Evolutionary conservation across 2,329 filamentous ascomycete species (phyloP).

Genomic region (Xylaria sp.): DNA sequence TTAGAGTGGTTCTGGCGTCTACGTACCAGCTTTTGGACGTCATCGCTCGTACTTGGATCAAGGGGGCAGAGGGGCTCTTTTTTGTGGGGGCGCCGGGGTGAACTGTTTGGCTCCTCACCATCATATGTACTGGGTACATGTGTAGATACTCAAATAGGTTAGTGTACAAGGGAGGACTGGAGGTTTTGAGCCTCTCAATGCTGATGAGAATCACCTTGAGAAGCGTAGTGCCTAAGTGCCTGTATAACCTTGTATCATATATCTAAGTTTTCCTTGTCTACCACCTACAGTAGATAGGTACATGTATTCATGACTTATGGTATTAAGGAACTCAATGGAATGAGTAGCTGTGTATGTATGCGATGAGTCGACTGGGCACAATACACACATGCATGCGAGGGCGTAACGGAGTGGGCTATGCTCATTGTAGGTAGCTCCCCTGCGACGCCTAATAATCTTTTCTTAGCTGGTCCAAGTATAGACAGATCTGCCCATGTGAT

Average conservation of each 20-base stretch:
- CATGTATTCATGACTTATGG: too few species aligned
- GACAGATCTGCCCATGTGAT: slow-evolving; percentile 22
- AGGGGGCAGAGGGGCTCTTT: slow-evolving; percentile 5
- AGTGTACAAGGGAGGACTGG: not conserved
- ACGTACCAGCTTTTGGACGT: slow-evolving; percentile 18
- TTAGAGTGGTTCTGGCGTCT: slow-evolving; percentile 18
- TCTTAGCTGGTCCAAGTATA: slow-evolving; percentile 2
- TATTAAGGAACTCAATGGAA: too few species aligned
- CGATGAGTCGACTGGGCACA: not conserved
- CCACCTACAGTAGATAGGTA: too few species aligned
- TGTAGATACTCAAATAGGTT: too few species aligned
- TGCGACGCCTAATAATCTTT: not conserved
- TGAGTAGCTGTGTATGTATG: too few species aligned
- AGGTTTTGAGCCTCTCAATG: too few species aligned
- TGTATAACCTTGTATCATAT: too few species aligned
- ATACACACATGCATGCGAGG: not conserved
- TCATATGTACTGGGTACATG: not conserved
- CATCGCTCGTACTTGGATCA: slow-evolving; percentile 19
- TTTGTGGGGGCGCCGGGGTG: slow-evolving; percentile 7
- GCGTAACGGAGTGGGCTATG: slow-evolving; percentile 8
- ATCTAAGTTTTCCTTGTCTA: too few species aligned
- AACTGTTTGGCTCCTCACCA: not conserved
- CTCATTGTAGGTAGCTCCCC: slow-evolving; percentile 7
- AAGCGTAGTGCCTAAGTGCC: too few species aligned
- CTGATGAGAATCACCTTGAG: too few species aligned